Conservation (phyloP, 306 rosid genomes). For the Quercus robur region DNA sequence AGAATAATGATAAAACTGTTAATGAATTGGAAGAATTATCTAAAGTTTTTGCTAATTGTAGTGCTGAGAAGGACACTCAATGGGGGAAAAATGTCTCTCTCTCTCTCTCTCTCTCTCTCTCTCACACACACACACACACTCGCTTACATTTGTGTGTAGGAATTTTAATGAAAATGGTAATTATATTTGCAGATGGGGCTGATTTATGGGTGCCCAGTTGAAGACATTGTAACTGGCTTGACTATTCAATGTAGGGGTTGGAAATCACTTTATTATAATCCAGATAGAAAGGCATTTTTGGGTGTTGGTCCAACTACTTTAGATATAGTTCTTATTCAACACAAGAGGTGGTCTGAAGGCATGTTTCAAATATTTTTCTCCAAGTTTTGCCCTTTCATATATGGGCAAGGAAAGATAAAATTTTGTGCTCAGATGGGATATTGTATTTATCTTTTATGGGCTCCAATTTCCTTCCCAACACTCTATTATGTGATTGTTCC, state of each 20-base stretch:
- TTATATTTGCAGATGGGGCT: conserved; percentile 56
- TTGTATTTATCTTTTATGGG: conserved; percentile 58
- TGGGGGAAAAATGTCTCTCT: conserved; percentile 70
- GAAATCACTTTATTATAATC: conserved; percentile 69
- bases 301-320: conserved; percentile 69
- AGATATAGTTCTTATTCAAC: conserved; percentile 43
- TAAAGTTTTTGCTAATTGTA: conserved; percentile 47
- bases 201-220: conserved; percentile 63
- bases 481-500: conserved; percentile 47
- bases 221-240: conserved; percentile 60
- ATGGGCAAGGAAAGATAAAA: conserved; percentile 56
- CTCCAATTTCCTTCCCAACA: conserved; percentile 56
- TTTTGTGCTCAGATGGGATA: conserved; percentile 58
- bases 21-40: conserved; percentile 51
- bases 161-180: background rate
- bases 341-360: conserved; percentile 67
- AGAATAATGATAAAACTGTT: conserved; percentile 26
- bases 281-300: conserved; percentile 50
- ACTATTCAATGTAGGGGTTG: conserved; percentile 63
- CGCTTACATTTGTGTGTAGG: background rate
- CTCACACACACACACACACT: background rate
- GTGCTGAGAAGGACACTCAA: conserved; percentile 50
- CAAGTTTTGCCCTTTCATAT: conserved; percentile 71
- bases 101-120: background rate
- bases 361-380: conserved; percentile 54